Conservation (phyloP, 163 green algal species). For the Scenedesmus sp. region DNA sequence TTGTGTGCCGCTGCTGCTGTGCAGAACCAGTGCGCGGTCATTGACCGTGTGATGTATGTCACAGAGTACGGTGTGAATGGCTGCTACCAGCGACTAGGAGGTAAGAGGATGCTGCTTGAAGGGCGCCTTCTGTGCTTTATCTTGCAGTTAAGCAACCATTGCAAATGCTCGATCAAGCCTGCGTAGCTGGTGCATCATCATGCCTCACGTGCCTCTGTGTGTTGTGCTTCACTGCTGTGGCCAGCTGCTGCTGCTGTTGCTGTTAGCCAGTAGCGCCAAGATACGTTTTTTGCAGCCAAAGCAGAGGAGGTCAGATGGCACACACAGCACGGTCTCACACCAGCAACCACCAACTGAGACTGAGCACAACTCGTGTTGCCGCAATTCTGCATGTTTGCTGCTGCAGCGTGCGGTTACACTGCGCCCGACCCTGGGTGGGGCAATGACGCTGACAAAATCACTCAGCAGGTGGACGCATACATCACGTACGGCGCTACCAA, state of each 20-base stretch:
- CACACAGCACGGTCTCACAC: too few species aligned
- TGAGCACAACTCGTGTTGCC: background rate
- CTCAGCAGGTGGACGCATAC: slow-evolving; percentile 16
- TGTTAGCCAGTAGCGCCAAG: too few species aligned
- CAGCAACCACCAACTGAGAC: too few species aligned
- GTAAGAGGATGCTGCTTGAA: background rate
- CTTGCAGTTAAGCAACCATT: too few species aligned
- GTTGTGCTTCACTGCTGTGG: too few species aligned
- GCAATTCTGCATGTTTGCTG: background rate
- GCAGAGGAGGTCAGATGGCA: too few species aligned
- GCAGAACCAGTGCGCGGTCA: slow-evolving; percentile 21
- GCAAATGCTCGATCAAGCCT: too few species aligned
- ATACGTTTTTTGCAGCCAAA: too few species aligned
- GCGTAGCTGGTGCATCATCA: too few species aligned
- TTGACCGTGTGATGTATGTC: slow-evolving; percentile 29
- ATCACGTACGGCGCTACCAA: background rate
- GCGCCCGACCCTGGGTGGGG: background rate
- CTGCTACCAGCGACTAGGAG: slow-evolving; percentile 27
- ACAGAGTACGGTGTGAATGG: background rate
- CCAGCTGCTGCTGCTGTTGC: too few species aligned
- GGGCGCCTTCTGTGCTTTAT: too few species aligned
- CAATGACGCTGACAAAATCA: background rate
- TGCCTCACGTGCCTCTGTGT: too few species aligned
- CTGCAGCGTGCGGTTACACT: slow-evolving; percentile 34
- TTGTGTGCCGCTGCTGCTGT: background rate